Percentiles rank a stretch among this genome's conserved stretches.
Evolutionary conservation across 1,284 basidiomycete genomes (phyloP).

Genomic region (Austropuccinia psidii): DNA sequence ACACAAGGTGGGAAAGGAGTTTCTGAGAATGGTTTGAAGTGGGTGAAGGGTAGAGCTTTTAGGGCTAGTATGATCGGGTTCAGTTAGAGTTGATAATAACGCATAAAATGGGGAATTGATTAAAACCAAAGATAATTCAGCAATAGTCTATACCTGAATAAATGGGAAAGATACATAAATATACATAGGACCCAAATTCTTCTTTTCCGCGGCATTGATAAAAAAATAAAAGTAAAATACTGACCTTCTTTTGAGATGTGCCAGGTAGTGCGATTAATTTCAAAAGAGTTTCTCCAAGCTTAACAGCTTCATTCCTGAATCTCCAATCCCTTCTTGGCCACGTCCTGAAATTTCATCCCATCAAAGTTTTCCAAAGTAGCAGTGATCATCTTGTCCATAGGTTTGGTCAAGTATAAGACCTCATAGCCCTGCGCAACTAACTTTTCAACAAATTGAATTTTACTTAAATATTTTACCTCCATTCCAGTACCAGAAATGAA

Average conservation of each 20-base stretch:
- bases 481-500: constrained; percentile 47
- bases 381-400: constrained; percentile 79
- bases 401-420: constrained; percentile 74
- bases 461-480: constrained; percentile 53
- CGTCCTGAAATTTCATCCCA: constrained; percentile 77
- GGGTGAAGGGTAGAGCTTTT: constrained; percentile 51
- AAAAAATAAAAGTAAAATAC: background rate
- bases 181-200: too few species aligned
- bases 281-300: background rate
- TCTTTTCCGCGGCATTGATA: background rate
- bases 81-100: constrained; percentile 60
- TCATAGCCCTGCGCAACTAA: constrained; percentile 86
- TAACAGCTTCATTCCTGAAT: constrained; percentile 50
- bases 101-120: constrained; percentile 64
- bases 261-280: background rate
- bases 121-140: constrained; percentile 62
- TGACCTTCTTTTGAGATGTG: background rate
- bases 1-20: constrained; percentile 46
- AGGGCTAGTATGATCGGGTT: constrained; percentile 68
- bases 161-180: background rate
- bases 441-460: constrained; percentile 89
- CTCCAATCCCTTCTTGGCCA: constrained; percentile 80
- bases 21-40: constrained; percentile 60
- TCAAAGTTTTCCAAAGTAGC: constrained; percentile 47
- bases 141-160: constrained; percentile 55